A percentile compares a stretch with the other conserved stretches of the same genome.
Evolutionary conservation across 225 moss, liverwort and hornwort genomes (phyloP).

Genomic region (Neckera pumila): DNA sequence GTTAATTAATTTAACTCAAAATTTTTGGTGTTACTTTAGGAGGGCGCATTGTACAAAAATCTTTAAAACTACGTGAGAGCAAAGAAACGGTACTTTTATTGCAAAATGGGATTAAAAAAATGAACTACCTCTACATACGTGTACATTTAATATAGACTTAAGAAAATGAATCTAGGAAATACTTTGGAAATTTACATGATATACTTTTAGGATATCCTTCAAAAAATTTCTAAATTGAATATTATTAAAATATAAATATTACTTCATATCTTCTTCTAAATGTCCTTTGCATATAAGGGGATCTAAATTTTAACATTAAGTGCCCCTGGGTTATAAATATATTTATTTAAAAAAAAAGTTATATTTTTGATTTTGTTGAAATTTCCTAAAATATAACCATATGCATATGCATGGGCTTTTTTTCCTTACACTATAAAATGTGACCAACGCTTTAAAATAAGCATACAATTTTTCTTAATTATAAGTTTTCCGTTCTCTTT

Average conservation of each 20-base stretch:
- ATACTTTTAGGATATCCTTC: neutral
- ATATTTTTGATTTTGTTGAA: too few species aligned
- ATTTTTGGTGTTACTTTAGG: too few species aligned
- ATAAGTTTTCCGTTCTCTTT: fast-evolving
- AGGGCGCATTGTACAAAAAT: too few species aligned
- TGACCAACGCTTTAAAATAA: neutral
- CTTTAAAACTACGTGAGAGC: too few species aligned
- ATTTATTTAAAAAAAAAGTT: too few species aligned
- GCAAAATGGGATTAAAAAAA: too few species aligned
- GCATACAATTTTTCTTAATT: too few species aligned
- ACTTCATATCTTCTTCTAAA: neutral
- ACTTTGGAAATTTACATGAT: neutral
- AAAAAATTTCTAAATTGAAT: neutral
- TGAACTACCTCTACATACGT: too few species aligned
- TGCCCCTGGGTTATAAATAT: fast-evolving
- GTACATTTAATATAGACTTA: too few species aligned
- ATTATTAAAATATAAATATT: neutral
- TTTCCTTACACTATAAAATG: neutral
- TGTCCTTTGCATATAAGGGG: fast-evolving
- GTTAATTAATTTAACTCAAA: neutral
- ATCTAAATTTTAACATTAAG: neutral
- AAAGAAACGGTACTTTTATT: too few species aligned
- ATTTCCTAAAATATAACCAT: neutral
- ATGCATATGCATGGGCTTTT: neutral
- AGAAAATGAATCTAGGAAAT: neutral